These are phyloP conservation scores for Omphalotus olearius DNA, from an alignment of 1,284 basidiomycete genomes.

Conservation along the genomic window DNA sequence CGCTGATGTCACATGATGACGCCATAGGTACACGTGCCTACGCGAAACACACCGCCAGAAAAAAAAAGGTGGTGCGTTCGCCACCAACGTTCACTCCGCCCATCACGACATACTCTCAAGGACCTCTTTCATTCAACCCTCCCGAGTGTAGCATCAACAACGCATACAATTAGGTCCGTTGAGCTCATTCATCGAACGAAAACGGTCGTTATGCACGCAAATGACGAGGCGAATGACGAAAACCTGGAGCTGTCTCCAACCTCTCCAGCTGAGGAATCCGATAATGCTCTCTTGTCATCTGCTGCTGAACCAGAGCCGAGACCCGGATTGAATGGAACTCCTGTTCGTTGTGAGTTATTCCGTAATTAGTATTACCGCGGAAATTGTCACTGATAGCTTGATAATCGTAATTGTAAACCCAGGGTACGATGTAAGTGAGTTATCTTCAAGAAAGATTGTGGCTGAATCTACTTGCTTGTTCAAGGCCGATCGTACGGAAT, in stretches of 20 bases:
- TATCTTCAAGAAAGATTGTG: background rate
- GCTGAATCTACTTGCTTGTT: constrained; percentile 7
- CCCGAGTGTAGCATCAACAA: too few species aligned
- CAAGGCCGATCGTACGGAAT: constrained; percentile 75
- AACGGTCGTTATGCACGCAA: too few species aligned
- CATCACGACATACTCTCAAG: too few species aligned
- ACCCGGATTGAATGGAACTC: constrained; percentile 42
- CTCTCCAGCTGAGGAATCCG: constrained; percentile 43
- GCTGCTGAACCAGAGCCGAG: constrained; percentile 36
- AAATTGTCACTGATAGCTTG: background rate
- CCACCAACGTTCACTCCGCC: too few species aligned
- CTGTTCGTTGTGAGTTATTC: constrained; percentile 36
- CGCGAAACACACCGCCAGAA: too few species aligned
- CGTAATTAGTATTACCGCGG: constrained; percentile 10
- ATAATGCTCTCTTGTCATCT: constrained; percentile 29
- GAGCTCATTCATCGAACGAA: too few species aligned
- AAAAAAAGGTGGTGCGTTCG: too few species aligned
- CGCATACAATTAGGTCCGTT: background rate
- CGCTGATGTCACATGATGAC: too few species aligned
- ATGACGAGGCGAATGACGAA: constrained; percentile 17
- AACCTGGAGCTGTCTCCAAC: constrained; percentile 36
- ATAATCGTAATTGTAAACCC: background rate
- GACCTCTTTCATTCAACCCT: too few species aligned
- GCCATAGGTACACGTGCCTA: too few species aligned
- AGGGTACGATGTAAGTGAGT: constrained; percentile 38